These are phyloP conservation scores for Raphanus sativus DNA, from an alignment of 345 rosid species.

Conservation along the genomic window DNA sequence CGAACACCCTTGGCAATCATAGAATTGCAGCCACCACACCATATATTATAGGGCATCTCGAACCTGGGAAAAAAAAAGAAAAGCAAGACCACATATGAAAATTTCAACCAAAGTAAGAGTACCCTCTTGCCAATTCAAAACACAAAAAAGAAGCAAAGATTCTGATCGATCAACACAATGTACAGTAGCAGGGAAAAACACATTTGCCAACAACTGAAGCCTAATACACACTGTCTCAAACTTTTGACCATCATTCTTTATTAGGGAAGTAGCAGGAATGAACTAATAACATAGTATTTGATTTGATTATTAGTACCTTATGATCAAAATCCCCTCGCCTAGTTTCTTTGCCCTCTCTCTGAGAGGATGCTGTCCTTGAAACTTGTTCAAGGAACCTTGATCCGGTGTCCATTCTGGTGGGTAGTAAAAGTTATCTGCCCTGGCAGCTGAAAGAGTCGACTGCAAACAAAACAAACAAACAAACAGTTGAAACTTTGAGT, in stretches of 20 bases:
- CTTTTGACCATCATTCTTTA: too few relatives aligned
- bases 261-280: too few relatives aligned
- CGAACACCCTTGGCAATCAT: slow-evolving; percentile 98
- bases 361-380: slow-evolving; percentile 94
- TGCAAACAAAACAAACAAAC: slow-evolving; percentile 31
- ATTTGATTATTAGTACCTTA: slow-evolving; percentile 53
- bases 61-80: slow-evolving; percentile 50
- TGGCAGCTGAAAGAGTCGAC: slow-evolving; percentile 98
- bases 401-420: slow-evolving; percentile 96
- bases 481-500: too few relatives aligned
- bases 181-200: not conserved
- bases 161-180: too few relatives aligned
- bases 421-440: slow-evolving; percentile 95
- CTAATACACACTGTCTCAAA: too few relatives aligned
- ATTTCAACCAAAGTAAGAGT: too few relatives aligned
- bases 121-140: too few relatives aligned
- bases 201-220: not conserved
- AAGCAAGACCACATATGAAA: not conserved
- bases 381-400: slow-evolving; percentile 93
- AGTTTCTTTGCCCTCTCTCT: slow-evolving; percentile 90
- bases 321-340: slow-evolving; percentile 89
- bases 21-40: slow-evolving; percentile 98
- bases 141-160: too few relatives aligned
- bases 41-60: slow-evolving; percentile 91
- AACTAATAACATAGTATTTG: not conserved